Percentiles rank a stretch among this genome's conserved stretches.
These are phyloP conservation scores for Cercophora samala DNA, from an alignment of 495 filamentous ascomycete species.

Conservation along the genomic window DNA sequence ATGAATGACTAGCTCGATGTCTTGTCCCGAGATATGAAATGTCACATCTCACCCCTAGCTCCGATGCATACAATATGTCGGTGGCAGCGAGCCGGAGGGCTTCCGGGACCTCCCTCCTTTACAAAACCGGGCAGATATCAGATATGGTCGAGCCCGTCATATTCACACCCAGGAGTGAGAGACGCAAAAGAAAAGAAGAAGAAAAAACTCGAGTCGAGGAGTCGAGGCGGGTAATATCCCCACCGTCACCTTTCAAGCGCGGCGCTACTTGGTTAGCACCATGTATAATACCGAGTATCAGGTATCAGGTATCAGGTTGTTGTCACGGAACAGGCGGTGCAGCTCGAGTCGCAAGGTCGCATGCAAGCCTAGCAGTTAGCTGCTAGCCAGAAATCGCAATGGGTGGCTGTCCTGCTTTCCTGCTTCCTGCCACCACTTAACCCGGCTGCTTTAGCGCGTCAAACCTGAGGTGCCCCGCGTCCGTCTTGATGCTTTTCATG, in stretches of 20 bases:
- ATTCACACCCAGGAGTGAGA: constrained; percentile 18
- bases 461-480: constrained; percentile 3
- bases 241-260: constrained; percentile 8
- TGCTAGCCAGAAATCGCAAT: background rate
- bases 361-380: background rate
- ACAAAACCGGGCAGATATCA: background rate
- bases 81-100: constrained; percentile 14
- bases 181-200: no score
- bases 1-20: background rate
- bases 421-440: background rate
- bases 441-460: background rate
- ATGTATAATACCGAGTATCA: background rate
- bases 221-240: constrained; percentile 18
- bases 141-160: no score
- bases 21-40: background rate
- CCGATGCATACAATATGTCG: constrained; percentile 12
- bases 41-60: constrained; percentile 16
- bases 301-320: no score
- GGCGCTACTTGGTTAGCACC: constrained; percentile 6
- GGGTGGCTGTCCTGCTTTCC: background rate
- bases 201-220: background rate
- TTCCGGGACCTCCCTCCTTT: constrained; percentile 14
- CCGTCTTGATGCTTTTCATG: background rate
- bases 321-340: constrained; percentile 4
- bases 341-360: background rate